A percentile compares a stretch with the other conserved stretches of the same genome.
Evolutionary conservation across 495 filamentous ascomycete species (phyloP).

Genomic region (Aspergillus incahuasiensis): DNA sequence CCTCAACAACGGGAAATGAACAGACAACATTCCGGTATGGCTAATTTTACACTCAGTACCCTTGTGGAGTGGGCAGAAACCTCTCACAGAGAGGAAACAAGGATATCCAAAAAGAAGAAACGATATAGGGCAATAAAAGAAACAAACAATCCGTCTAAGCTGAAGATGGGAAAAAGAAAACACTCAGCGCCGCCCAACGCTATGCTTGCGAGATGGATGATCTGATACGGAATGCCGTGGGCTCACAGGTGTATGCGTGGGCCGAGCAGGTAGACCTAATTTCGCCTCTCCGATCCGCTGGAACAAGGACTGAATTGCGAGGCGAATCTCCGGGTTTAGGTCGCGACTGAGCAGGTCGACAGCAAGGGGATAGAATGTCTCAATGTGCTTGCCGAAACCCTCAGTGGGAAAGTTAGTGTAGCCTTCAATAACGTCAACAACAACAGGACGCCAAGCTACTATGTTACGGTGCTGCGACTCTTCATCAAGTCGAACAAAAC

Average conservation of each 20-base stretch:
- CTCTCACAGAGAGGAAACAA: constrained; percentile 15
- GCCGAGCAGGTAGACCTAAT: constrained; percentile 54
- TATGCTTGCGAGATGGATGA: constrained; percentile 27
- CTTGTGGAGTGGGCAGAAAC: constrained; percentile 11
- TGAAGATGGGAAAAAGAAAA: neutral
- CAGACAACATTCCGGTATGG: constrained; percentile 26
- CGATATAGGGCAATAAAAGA: constrained; percentile 13
- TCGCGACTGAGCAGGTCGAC: constrained; percentile 83
- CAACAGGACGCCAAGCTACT: constrained; percentile 91
- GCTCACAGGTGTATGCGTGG: constrained; percentile 31
- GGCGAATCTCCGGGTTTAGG: constrained; percentile 68
- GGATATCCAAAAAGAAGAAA: constrained; percentile 34
- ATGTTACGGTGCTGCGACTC: constrained; percentile 95
- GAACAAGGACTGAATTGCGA: constrained; percentile 69
- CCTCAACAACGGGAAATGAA: constrained; percentile 16
- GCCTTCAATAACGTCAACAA: constrained; percentile 95
- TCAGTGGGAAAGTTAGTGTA: constrained; percentile 82
- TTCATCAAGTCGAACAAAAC: constrained; percentile 79
- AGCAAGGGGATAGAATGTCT: constrained; percentile 77
- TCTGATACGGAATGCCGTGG: constrained; percentile 42
- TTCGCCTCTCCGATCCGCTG: constrained; percentile 77
- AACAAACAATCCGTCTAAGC: constrained; percentile 3
- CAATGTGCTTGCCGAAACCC: constrained; percentile 74
- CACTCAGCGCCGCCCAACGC: constrained; percentile 21
- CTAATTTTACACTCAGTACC: constrained; percentile 23